Base-by-base conservation (phyloP, 2,329 filamentous ascomycete species). In the Xylaria sp. region DNA sequence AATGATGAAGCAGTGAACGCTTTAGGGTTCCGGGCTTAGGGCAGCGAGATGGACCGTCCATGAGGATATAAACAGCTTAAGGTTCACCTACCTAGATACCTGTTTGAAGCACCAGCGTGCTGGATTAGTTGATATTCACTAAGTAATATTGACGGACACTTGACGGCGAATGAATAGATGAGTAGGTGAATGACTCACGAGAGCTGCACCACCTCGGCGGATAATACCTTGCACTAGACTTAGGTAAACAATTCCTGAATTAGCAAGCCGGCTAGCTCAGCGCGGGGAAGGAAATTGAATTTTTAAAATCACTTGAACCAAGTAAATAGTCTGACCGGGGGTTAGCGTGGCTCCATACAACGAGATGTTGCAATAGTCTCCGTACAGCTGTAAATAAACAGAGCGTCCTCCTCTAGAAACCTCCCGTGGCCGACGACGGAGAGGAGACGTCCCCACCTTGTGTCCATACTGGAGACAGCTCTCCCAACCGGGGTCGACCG, bases 341-440 rank as follows among this genome's bases (percentile, higher is more conserved):
- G 18, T 9, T 48, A 48, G 10, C 46, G 46, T 48, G 46, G 18
- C n/a, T 23, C 46, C 46, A 48, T 48, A 23, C 41, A 46, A n/a
- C 1, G n/a, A 20, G 8, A n/a, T 48, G 20, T 10, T 6, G 46
- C 46, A 48, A 41, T 13, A 18, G 10, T 10, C 31, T 10, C 31
- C 31, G 31, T 33, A 12, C 8, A 41, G 39, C 8, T 41, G 39
- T 41, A 15, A 20, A 20, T 48, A 20, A 20, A 48, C 46, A 48
- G 41, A 3, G n/a, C 10, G 39, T 41, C 39, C 39, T 41, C 13
- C 39, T 41, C 39, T 15, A 2, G 1, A 48, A n/a, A 2, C 15
- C n/a, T 20, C n/a, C 64, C 59, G 54, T 41, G 33, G 58, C 65
- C 65, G 65, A 67, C 65, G 65, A 59, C 65, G 65, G 65, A 67